Evolutionary conservation across 495 filamentous ascomycete genomes (phyloP), one percentile per base, ranked within the genome.

Genomic region (Trichoderma virens): DNA sequence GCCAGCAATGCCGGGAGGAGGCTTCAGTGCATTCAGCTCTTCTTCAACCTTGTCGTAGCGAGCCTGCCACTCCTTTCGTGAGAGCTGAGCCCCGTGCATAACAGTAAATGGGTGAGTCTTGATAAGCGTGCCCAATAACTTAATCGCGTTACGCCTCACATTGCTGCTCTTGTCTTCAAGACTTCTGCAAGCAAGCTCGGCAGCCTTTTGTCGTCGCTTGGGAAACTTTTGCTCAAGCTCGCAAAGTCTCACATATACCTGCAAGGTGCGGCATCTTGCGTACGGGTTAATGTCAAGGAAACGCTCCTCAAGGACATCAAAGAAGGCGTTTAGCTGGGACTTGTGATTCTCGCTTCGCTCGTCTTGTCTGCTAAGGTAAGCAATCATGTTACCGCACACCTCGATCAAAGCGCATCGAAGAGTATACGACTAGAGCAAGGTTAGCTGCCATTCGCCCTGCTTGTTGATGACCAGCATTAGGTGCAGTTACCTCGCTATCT

Each of bases 81-180:
- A 87, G 8, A 98, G 83, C 65, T 92, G 89, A 0, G 92, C 92
- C 38, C 93, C 95, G 70, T 98, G 93, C 73, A 97, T 86, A 11
- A 90, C 88, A 62, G 88, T 89, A 71, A 97, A 99, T 2, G 94
- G 95, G 70, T 99, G 95, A 0, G 91, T 97, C 34, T 90, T 88
- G 63, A 98, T 88, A 11, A 99, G 79, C 62, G 89, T 89, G 1
- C 88, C 89, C 16, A 98, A 80, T 32, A 99, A 78, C 69, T 95
- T 97, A 73, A 99, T 95, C 0, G 95, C 92, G 71, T 98, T 97
- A 43, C 92, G 86, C 67, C 94, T 82, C 25, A 98, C 94, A 72
- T 98, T 93, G 73, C 95, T 98, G 74, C 94, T 98, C 78, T 96
- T 99, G 76, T 99, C 94, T 73, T 96, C 90, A 27, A 99, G 79